A percentile compares a stretch with the other conserved stretches of the same genome.
Evolutionary conservation across 2,329 filamentous ascomycete species (phyloP).

Genomic region (Aquanectria penicillioides): DNA sequence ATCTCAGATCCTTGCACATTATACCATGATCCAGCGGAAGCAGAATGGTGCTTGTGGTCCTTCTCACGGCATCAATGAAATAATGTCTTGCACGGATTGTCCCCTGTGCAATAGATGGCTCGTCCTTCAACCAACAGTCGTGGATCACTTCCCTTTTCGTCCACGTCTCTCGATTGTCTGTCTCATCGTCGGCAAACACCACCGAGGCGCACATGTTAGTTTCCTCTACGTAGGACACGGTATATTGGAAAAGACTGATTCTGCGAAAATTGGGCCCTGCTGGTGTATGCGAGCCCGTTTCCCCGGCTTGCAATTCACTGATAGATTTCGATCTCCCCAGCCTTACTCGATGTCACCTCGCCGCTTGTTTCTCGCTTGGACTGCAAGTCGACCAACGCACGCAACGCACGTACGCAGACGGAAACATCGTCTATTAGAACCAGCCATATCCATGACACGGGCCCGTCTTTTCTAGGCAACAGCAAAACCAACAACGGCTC

Average conservation of each 20-base stretch:
- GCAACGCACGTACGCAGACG: not conserved
- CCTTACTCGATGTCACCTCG: not conserved
- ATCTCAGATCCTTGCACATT: slow-evolving; percentile 18
- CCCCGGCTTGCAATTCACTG: too few relatives aligned
- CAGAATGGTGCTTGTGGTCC: not conserved
- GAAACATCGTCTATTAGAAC: not conserved
- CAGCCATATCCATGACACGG: not conserved
- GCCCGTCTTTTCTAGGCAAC: slow-evolving; percentile 29
- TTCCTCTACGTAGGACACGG: too few relatives aligned
- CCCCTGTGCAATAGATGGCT: too few relatives aligned
- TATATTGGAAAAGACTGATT: not conserved
- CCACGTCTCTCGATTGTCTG: not conserved
- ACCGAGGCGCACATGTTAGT: not conserved
- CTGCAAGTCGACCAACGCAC: not conserved
- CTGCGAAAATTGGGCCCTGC: too few relatives aligned
- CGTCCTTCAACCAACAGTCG: not conserved
- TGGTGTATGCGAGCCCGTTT: too few relatives aligned
- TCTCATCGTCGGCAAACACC: not conserved
- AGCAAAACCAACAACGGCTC: slow-evolving; percentile 20
- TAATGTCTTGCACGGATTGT: not conserved
- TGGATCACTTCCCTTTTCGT: slow-evolving; percentile 22
- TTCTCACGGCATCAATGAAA: not conserved
- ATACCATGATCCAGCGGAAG: slow-evolving; percentile 8
- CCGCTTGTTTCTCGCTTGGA: not conserved
- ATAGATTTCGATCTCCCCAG: not conserved